Evolutionary conservation across 352 stramenopile genomes (phyloP).

Genomic region (Phytophthora citricola): DNA sequence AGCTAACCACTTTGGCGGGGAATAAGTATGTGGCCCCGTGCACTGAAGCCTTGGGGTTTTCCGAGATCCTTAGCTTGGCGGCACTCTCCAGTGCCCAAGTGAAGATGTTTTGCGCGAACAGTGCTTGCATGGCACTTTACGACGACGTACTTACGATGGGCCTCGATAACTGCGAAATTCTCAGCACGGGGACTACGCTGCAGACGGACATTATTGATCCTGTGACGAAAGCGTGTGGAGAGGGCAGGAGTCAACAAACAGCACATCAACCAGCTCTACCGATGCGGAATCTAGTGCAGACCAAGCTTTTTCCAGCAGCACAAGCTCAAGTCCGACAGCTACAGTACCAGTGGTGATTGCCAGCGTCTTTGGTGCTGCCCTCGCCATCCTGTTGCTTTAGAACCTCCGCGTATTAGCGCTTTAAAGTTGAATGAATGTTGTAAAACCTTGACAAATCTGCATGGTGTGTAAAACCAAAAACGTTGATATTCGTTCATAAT

Average conservation of each 20-base stretch:
- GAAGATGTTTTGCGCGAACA: constrained; percentile 9
- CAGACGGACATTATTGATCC: constrained; percentile 9
- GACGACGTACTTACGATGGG: constrained; percentile 4
- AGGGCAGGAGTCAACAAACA: neutral
- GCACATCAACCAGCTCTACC: neutral
- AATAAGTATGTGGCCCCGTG: constrained; percentile 2
- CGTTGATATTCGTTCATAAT: constrained; percentile 17
- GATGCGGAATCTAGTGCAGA: neutral
- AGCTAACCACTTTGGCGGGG: constrained; percentile 2
- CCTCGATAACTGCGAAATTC: constrained; percentile 2
- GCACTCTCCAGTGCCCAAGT: constrained; percentile 6
- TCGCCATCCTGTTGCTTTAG: constrained; percentile 1
- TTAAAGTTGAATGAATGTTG: too few species aligned
- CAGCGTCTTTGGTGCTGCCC: neutral
- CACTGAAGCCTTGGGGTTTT: constrained; percentile 5
- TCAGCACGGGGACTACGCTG: neutral
- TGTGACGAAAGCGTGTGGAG: constrained; percentile 3
- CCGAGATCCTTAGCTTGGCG: constrained; percentile 9
- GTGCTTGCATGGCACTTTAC: constrained; percentile 1
- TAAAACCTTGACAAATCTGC: neutral
- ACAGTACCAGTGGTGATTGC: neutral
- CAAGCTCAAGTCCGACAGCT: neutral
- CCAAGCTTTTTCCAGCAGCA: constrained; percentile 4
- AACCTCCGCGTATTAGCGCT: neutral
- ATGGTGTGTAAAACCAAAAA: neutral